Percentiles rank a stretch among this genome's conserved stretches.
Conservation (phyloP, 1,139 yeast genomes). For the Candida tropicalis region DNA sequence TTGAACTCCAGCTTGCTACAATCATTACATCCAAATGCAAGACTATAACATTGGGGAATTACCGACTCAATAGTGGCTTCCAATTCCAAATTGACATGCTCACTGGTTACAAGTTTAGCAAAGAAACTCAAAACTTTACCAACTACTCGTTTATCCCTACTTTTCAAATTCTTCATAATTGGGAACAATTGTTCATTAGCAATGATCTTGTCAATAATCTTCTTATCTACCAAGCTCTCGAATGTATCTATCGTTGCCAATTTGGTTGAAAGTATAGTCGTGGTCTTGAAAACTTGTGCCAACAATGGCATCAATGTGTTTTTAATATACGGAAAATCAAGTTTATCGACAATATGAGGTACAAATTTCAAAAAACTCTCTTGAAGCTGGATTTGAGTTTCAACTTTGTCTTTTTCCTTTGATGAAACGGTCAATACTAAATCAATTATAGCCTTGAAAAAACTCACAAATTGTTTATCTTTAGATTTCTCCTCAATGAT, state of each 20-base stretch:
- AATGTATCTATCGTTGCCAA: slow-evolving; percentile 69
- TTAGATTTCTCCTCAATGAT: slow-evolving; percentile 56
- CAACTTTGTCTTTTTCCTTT: slow-evolving; percentile 28
- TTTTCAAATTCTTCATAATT: slow-evolving; percentile 69
- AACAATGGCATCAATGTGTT: slow-evolving; percentile 73
- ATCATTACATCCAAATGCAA: slow-evolving; percentile 46
- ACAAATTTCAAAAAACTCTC: slow-evolving; percentile 55
- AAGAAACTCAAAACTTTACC: slow-evolving; percentile 58
- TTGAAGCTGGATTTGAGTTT: slow-evolving; percentile 52
- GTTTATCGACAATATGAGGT: slow-evolving; percentile 43
- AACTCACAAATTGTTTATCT: slow-evolving; percentile 41
- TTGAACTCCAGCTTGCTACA: slow-evolving; percentile 41
- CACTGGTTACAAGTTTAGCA: slow-evolving; percentile 41
- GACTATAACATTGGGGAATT: slow-evolving; percentile 39
- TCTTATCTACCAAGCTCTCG: slow-evolving; percentile 54
- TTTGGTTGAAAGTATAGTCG: slow-evolving; percentile 80
- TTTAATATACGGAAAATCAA: slow-evolving; percentile 76
- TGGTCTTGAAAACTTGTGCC: slow-evolving; percentile 74
- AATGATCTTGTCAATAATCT: slow-evolving; percentile 69
- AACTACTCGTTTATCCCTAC: slow-evolving; percentile 73
- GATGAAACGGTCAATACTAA: slow-evolving; percentile 34
- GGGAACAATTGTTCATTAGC: slow-evolving; percentile 81
- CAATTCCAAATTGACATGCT: slow-evolving; percentile 38
- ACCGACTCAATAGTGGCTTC: slow-evolving; percentile 41
- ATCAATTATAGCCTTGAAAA: slow-evolving; percentile 33